A percentile compares a stretch with the other conserved stretches of the same genome.
These are phyloP conservation scores for Fusarium acutatum DNA, from an alignment of 2,329 filamentous ascomycete genomes.

Conservation along the genomic window DNA sequence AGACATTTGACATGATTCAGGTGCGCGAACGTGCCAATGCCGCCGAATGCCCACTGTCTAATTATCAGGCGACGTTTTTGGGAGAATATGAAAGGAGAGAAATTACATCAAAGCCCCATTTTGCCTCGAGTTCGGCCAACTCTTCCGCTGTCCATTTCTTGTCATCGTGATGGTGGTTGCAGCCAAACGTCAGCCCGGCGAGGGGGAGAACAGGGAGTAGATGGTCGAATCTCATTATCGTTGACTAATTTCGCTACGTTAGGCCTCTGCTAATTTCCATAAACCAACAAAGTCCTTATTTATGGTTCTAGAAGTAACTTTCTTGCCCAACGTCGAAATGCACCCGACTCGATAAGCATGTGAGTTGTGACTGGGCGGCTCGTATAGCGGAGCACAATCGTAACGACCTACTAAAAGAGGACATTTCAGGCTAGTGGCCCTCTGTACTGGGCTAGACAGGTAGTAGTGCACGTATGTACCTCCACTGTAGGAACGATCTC, in stretches of 20 bases:
- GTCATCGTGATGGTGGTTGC: slow-evolving; percentile 46
- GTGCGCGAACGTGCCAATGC: slow-evolving; percentile 80
- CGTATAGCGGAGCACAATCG: neutral
- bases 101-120: slow-evolving; percentile 66
- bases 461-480: too few relatives aligned
- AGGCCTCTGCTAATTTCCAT: fast-evolving
- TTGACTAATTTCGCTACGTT: neutral
- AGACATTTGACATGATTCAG: slow-evolving; percentile 75
- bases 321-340: fast-evolving
- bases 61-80: neutral
- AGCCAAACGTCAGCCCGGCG: slow-evolving; percentile 37
- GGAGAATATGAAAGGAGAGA: fast-evolving
- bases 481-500: too few relatives aligned
- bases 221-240: neutral
- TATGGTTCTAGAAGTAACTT: fast-evolving
- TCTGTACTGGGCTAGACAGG: too few relatives aligned
- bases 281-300: neutral
- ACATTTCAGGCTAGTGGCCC: neutral
- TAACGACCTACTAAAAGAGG: neutral
- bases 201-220: slow-evolving; percentile 25
- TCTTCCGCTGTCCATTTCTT: slow-evolving; percentile 60
- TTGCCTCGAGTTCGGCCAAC: slow-evolving; percentile 61
- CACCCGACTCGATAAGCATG: neutral
- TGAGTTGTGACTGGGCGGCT: neutral
- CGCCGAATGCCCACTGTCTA: slow-evolving; percentile 63